Evolutionary conservation across 2,329 filamentous ascomycete genomes (phyloP), one percentile per base, ranked within the genome.

Genomic region (Pseudocercospora eumusae): DNA sequence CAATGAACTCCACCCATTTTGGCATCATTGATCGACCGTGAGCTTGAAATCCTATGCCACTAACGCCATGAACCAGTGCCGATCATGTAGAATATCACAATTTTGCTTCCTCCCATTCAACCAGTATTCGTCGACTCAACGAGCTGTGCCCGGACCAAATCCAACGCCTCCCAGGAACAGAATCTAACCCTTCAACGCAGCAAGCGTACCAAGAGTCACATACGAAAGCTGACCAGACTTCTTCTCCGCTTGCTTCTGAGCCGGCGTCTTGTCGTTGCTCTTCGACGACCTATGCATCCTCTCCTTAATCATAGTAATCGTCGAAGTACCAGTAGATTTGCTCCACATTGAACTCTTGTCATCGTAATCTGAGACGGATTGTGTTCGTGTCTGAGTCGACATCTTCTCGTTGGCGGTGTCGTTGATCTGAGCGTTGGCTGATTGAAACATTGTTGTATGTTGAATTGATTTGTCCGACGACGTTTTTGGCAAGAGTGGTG

Each of bases 291-390:
- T 15, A 25, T 13, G n/a, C 57, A 59, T 57, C 53, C 58, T 63
- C 63, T 63, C 55, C 61, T 63, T 65, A 40, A 65, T 61, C 27
- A 65, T 56, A 54, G 49, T 50, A 23, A 62, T 62, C 18, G 60
- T 62, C 10, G 60, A 62, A 31, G 50, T 57, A 21, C 45, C 55
- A 45, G 49, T 59, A 6, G 60, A 55, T 21, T 59, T 54, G 18
- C 60, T 62, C 60, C 36, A 49, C 4, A 59, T 59, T 11, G 60
- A 62, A 18, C 36, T 45, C 25, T 40, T 28, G 13, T 62, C 60
- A 2, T 57, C 52, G 4, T 47, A 18, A 23, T 28, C 23, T 13
- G 42, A 40, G 13, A 56, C 31, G 2, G 53, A 44, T 23, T 42
- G 21, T 13, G 20, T 56, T 25, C 33, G 27, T 31, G 52, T 20